These are phyloP conservation scores for Pichia sp. DNA, from an alignment of 1,139 yeast genomes.

Conservation along the genomic window DNA sequence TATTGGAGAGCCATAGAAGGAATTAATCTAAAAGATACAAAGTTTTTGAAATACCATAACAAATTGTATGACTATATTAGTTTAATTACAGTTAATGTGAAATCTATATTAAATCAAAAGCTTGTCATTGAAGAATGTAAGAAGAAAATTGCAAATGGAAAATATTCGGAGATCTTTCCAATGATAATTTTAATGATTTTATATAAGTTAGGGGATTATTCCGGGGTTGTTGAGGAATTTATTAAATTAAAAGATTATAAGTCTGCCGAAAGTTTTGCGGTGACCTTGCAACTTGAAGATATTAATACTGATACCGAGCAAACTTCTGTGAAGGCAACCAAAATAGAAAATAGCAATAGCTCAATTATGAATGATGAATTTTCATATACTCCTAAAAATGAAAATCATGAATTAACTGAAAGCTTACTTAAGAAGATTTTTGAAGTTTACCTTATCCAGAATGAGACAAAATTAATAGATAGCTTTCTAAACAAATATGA, in stretches of 20 bases:
- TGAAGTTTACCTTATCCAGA: slow-evolving; percentile 25
- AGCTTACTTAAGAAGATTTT: slow-evolving; percentile 25
- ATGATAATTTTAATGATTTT: slow-evolving; percentile 19
- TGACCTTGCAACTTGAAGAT: slow-evolving; percentile 16
- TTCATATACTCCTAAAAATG: neutral
- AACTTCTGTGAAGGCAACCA: slow-evolving; percentile 1
- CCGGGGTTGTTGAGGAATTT: slow-evolving; percentile 17
- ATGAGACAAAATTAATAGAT: slow-evolving; percentile 26
- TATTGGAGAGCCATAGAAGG: slow-evolving; percentile 21
- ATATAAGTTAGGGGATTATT: slow-evolving; percentile 15
- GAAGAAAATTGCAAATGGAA: slow-evolving; percentile 4
- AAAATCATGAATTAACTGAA: slow-evolving; percentile 16
- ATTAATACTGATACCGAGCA: neutral
- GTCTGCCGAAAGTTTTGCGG: slow-evolving; percentile 30
- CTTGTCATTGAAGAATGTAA: slow-evolving; percentile 22
- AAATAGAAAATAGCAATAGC: neutral
- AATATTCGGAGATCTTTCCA: slow-evolving; percentile 16
- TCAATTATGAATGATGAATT: slow-evolving; percentile 1
- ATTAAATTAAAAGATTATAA: slow-evolving; percentile 22
- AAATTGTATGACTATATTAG: slow-evolving; percentile 20
- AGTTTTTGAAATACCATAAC: slow-evolving; percentile 17
- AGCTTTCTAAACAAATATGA: slow-evolving; percentile 26
- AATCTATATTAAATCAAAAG: slow-evolving; percentile 22
- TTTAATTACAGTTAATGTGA: slow-evolving; percentile 17
- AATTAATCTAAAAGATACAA: slow-evolving; percentile 4